Percentiles rank a stretch among this genome's conserved stretches.
Conservation (phyloP, 106 monocot genomes). For the Amphibolis antarctica region DNA sequence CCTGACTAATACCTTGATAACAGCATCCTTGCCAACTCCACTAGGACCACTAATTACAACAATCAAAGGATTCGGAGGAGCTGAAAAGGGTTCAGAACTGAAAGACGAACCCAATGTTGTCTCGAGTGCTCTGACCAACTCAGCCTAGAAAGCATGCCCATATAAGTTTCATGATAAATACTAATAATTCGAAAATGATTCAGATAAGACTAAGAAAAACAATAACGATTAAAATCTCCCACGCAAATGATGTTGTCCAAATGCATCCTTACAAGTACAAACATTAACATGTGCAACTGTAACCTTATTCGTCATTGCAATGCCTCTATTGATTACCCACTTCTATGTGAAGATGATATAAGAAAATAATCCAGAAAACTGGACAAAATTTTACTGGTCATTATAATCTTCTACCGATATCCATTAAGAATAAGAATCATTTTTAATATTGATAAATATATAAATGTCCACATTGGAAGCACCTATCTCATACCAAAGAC, state of each 20-base stretch:
- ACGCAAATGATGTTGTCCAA: too few species aligned
- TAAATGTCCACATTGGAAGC: neutral
- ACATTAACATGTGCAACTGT: neutral
- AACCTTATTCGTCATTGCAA: too few species aligned
- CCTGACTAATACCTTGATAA: conserved; percentile 64
- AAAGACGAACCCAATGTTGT: conserved; percentile 66
- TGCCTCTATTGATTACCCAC: too few species aligned
- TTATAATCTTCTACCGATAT: too few species aligned
- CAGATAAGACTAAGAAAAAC: neutral
- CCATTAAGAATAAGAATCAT: too few species aligned
- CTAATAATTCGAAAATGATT: neutral
- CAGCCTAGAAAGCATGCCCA: conserved; percentile 28
- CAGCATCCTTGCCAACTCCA: conserved; percentile 96
- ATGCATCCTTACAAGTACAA: neutral
- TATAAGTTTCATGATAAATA: too few species aligned
- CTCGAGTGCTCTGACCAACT: conserved; percentile 69
- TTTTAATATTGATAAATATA: too few species aligned
- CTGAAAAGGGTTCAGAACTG: conserved; percentile 53
- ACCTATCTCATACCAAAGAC: neutral
- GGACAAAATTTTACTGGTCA: too few species aligned
- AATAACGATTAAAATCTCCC: too few species aligned
- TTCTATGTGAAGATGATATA: too few species aligned
- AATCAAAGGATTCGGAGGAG: conserved; percentile 64
- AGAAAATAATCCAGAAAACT: too few species aligned
- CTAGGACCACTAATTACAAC: conserved; percentile 97